phyloP scores from a whole-genome alignment of 192 early-diverging fungal species.

The Phlyctochytrium planicorne region DNA sequence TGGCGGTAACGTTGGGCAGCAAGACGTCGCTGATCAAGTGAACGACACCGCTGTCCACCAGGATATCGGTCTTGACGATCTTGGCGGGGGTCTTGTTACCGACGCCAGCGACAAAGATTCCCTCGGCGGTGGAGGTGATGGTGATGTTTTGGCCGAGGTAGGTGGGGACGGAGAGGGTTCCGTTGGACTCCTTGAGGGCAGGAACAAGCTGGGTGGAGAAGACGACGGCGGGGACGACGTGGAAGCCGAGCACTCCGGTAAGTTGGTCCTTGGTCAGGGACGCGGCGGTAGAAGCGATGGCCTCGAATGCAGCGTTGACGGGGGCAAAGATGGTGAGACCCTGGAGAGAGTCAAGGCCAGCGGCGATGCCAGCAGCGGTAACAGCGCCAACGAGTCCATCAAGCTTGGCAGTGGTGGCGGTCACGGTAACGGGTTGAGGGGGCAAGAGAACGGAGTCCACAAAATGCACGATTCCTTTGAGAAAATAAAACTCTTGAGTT shows the following conservation, averaged over 20 bases:
- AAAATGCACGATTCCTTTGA: conserved; percentile 34
- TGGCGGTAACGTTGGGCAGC: conserved; percentile 34
- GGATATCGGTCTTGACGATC: conserved; percentile 33
- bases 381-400: conserved; percentile 20
- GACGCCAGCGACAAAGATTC: conserved; percentile 4
- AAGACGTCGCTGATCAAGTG: conserved; percentile 28
- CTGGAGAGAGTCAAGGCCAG: conserved; percentile 16
- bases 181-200: conserved; percentile 6
- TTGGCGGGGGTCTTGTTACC: conserved; percentile 17
- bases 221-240: conserved; percentile 24
- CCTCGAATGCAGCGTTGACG: conserved; percentile 29
- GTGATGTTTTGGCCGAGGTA: background rate
- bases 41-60: conserved; percentile 25
- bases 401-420: conserved; percentile 18
- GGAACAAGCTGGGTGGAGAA: conserved; percentile 15
- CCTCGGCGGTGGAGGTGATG: conserved; percentile 7
- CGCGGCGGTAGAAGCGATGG: conserved; percentile 14
- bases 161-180: conserved; percentile 3
- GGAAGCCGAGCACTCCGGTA: conserved; percentile 29
- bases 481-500: too few relatives aligned
- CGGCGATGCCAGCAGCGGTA: conserved; percentile 7
- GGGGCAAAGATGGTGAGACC: conserved; percentile 38
- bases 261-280: conserved; percentile 29
- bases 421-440: conserved; percentile 12
- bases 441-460: conserved; percentile 41